Conservation (phyloP, 1,284 basidiomycete genomes). For the Omphalotus olearius region DNA sequence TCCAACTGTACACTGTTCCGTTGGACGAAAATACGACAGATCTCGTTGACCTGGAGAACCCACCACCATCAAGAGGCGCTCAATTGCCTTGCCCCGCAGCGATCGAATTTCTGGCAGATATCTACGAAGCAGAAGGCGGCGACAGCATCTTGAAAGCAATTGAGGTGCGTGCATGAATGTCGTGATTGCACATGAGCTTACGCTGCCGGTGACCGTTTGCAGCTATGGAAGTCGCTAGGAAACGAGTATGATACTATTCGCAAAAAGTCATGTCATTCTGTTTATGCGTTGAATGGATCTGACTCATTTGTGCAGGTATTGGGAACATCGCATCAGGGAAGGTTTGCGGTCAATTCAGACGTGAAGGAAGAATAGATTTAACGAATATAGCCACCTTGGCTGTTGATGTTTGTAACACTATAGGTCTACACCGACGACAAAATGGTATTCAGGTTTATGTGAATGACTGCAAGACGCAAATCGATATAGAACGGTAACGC, state of each 20-base stretch:
- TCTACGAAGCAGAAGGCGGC: conserved; percentile 56
- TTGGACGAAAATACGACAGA: conserved; percentile 30
- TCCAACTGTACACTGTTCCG: conserved; percentile 55
- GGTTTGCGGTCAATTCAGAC: conserved; percentile 11
- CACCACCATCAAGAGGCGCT: conserved; percentile 60
- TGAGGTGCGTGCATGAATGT: conserved; percentile 34
- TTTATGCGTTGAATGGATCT: background rate
- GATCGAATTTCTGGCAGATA: conserved; percentile 85
- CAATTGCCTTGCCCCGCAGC: conserved; percentile 74
- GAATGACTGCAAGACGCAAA: too few relatives aligned
- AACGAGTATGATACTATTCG: conserved; percentile 74
- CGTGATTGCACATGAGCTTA: conserved; percentile 10
- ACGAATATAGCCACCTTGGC: too few relatives aligned
- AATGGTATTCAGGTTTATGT: too few relatives aligned
- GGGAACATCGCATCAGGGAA: conserved; percentile 14
- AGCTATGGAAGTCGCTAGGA: conserved; percentile 73
- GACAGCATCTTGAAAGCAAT: conserved; percentile 44
- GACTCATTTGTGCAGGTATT: conserved; percentile 7
- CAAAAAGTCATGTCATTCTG: conserved; percentile 56
- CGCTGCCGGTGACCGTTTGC: conserved; percentile 10
- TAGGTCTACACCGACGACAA: too few relatives aligned
- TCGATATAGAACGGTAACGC: too few relatives aligned
- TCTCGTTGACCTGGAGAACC: conserved; percentile 72
- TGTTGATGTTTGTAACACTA: too few relatives aligned
- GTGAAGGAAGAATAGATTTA: background rate